Conservation (phyloP, 2,329 filamentous ascomycete species). For the Claviceps capensis region DNA sequence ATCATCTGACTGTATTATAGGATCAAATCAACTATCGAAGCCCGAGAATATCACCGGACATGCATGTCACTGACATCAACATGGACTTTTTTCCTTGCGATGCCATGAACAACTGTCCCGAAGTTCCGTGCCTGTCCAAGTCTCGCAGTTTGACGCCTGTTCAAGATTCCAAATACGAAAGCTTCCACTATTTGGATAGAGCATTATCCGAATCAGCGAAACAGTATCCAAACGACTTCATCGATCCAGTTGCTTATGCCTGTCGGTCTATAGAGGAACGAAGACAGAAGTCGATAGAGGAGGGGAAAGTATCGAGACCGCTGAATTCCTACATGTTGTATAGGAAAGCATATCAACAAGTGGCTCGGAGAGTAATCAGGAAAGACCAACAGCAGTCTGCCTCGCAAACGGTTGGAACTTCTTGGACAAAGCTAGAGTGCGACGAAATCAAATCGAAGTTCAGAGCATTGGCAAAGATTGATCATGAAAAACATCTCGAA, state of each 20-base stretch:
- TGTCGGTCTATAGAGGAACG: constrained; percentile 4
- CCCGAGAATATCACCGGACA: background rate
- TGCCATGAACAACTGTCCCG: background rate
- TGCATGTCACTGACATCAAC: background rate
- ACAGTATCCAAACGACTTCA: background rate
- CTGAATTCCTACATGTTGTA: constrained; percentile 99
- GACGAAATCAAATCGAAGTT: constrained; percentile 60
- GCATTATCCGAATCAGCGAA: constrained; percentile 3
- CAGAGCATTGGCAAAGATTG: constrained; percentile 63
- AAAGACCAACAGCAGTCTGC: constrained; percentile 91
- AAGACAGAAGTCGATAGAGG: constrained; percentile 1
- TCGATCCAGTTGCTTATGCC: constrained; percentile 3
- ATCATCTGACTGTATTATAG: background rate
- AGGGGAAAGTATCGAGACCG: constrained; percentile 52
- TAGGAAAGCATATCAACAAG: constrained; percentile 78
- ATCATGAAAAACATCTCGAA: constrained; percentile 69
- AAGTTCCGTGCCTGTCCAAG: background rate
- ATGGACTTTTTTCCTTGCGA: background rate
- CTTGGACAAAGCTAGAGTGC: constrained; percentile 66
- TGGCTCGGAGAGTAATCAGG: constrained; percentile 65
- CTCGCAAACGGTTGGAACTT: constrained; percentile 72
- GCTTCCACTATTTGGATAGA: constrained; percentile 1
- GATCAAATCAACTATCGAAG: background rate
- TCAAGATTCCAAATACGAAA: background rate
- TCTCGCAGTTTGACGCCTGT: background rate